Conservation (phyloP, 1,139 yeast genomes). For the Ogataea hybrid region DNA sequence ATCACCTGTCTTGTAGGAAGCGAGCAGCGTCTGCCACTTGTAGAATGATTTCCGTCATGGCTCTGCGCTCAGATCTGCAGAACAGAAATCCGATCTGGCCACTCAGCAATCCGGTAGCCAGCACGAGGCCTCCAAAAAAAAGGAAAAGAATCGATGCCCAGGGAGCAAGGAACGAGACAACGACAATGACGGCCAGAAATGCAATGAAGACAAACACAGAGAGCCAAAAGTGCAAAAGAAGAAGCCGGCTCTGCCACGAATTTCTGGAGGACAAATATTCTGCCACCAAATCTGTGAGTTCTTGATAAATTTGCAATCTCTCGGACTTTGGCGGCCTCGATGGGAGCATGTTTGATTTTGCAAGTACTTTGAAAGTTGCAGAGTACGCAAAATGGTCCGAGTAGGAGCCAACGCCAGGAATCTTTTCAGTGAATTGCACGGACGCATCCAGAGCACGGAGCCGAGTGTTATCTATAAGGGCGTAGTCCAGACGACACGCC, state of each 20-base stretch:
- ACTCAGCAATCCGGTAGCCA: conserved; percentile 67
- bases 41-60: conserved; percentile 63
- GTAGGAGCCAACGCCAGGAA: conserved; percentile 64
- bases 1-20: neutral
- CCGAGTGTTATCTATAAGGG: conserved; percentile 61
- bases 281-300: conserved; percentile 53
- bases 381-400: conserved; percentile 94
- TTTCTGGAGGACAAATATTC: conserved; percentile 52
- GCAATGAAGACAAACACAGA: conserved; percentile 53
- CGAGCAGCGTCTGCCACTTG: conserved; percentile 51
- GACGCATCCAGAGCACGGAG: conserved; percentile 56
- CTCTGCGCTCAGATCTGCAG: conserved; percentile 76
- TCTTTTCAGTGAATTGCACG: conserved; percentile 69
- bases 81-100: conserved; percentile 79
- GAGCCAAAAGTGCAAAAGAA: conserved; percentile 60
- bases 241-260: conserved; percentile 59
- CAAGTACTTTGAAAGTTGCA: conserved; percentile 44
- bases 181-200: conserved; percentile 55
- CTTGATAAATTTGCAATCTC: conserved; percentile 47
- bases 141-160: conserved; percentile 62
- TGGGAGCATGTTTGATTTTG: conserved; percentile 8
- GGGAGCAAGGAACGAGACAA: conserved; percentile 54
- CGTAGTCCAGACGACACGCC: conserved; percentile 91
- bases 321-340: conserved; percentile 17
- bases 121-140: conserved; percentile 50